Evolutionary conservation across 2,329 filamentous ascomycete genomes (phyloP).

Genomic region (Daldinia sp.): DNA sequence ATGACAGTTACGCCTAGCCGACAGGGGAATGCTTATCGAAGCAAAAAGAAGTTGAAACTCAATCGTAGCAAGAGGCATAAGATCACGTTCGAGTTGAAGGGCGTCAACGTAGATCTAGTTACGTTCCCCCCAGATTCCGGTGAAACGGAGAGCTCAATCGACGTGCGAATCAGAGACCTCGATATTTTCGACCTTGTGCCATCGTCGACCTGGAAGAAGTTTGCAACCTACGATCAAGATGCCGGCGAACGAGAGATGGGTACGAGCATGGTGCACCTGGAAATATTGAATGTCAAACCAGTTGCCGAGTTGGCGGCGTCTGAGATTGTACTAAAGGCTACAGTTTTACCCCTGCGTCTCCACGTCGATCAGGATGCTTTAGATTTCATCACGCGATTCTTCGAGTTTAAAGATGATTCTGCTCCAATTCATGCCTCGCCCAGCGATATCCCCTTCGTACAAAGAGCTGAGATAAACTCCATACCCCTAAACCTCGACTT

Average conservation of each 20-base stretch:
- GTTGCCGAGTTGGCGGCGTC: conserved; percentile 84
- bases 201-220: conserved; percentile 98
- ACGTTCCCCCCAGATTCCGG: conserved; percentile 78
- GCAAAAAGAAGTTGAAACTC: conserved; percentile 72
- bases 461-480: conserved; percentile 85
- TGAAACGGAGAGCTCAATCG: conserved; percentile 87
- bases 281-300: conserved; percentile 87
- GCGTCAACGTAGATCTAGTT: conserved; percentile 82
- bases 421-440: conserved; percentile 63
- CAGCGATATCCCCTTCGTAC: conserved; percentile 83
- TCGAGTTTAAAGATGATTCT: conserved; percentile 91
- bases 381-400: conserved; percentile 96
- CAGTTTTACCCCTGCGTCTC: conserved; percentile 82
- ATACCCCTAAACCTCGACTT: conserved; percentile 89
- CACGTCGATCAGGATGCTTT: conserved; percentile 98
- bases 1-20: conserved; percentile 66
- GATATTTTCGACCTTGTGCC: conserved; percentile 95
- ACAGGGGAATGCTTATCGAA: conserved; percentile 53
- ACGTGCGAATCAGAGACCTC: conserved; percentile 81
- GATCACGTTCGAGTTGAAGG: conserved; percentile 91
- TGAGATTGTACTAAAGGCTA: conserved; percentile 84
- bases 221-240: conserved; percentile 91
- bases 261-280: conserved; percentile 88
- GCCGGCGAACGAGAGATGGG: conserved; percentile 86
- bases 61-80: conserved; percentile 90